Percentiles rank a stretch among this genome's conserved stretches.
Evolutionary conservation across 495 filamentous ascomycete genomes (phyloP).

Genomic region (Daldinia childiae): DNA sequence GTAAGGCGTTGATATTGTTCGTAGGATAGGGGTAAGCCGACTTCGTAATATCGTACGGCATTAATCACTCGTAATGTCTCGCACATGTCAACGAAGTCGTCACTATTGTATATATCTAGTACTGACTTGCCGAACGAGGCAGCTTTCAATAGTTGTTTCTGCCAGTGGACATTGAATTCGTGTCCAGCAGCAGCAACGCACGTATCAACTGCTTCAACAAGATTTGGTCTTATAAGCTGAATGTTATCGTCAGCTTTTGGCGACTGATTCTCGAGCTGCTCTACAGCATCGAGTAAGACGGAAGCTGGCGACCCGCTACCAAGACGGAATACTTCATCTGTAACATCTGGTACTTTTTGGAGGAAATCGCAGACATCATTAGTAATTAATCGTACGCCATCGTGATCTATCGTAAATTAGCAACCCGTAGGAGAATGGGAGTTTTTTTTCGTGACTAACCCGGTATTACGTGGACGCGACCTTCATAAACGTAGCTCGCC

Average conservation of each 20-base stretch:
- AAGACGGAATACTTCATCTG: conserved; percentile 86
- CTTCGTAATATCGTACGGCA: conserved; percentile 87
- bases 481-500: conserved; percentile 89
- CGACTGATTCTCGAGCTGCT: conserved; percentile 90
- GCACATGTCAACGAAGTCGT: conserved; percentile 98
- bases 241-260: conserved; percentile 98
- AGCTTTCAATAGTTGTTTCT: conserved; percentile 93
- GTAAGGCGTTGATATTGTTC: conserved; percentile 89
- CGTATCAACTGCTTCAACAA: conserved; percentile 90
- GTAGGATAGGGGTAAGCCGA: conserved; percentile 90
- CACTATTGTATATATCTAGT: conserved; percentile 93
- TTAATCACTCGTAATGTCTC: conserved; percentile 93
- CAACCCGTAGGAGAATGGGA: conserved; percentile 60
- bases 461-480: conserved; percentile 85
- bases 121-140: conserved; percentile 98
- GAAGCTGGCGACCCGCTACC: conserved; percentile 89
- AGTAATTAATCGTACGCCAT: conserved; percentile 87
- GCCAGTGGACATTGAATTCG: conserved; percentile 89
- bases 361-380: conserved; percentile 95
- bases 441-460: conserved; percentile 59
- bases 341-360: conserved; percentile 89
- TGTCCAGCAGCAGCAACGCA: conserved; percentile 86
- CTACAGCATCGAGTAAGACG: conserved; percentile 89
- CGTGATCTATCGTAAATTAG: conserved; percentile 79
- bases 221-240: conserved; percentile 83